Conservation (phyloP, 371 early-diverging fungal species). For the Gilbertella persicaria region DNA sequence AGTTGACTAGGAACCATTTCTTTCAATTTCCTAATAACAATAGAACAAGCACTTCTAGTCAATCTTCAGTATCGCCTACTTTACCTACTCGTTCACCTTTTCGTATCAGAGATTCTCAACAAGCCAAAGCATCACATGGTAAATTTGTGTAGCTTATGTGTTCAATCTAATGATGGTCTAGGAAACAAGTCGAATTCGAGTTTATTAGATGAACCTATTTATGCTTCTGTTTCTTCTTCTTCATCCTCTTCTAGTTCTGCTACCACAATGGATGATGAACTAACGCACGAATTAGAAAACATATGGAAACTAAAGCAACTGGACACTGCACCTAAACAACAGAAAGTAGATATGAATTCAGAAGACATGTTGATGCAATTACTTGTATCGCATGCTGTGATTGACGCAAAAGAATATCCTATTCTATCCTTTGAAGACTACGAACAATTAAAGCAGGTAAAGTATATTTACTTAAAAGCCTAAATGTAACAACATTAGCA, state of each 20-base stretch:
- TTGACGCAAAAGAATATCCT: slow-evolving; percentile 62
- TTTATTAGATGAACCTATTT: slow-evolving; percentile 8
- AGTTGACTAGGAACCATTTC: slow-evolving; percentile 26
- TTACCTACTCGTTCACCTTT: slow-evolving; percentile 46
- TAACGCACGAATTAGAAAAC: slow-evolving; percentile 30
- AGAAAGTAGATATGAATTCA: slow-evolving; percentile 32
- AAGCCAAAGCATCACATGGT: slow-evolving; percentile 20
- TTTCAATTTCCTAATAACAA: slow-evolving; percentile 13
- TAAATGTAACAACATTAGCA: slow-evolving; percentile 10
- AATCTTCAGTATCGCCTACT: slow-evolving; percentile 28
- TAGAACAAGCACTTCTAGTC: background rate
- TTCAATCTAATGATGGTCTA: background rate
- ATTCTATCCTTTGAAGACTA: slow-evolving; percentile 57
- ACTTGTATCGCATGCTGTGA: slow-evolving; percentile 60
- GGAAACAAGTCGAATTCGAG: slow-evolving; percentile 6
- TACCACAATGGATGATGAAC: slow-evolving; percentile 23
- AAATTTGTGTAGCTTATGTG: slow-evolving; percentile 9
- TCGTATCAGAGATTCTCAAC: slow-evolving; percentile 43
- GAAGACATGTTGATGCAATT: slow-evolving; percentile 60
- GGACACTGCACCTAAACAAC: background rate
- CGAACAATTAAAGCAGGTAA: slow-evolving; percentile 55
- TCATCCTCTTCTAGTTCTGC: slow-evolving; percentile 19
- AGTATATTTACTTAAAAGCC: too few relatives aligned
- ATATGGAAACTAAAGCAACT: slow-evolving; percentile 36
- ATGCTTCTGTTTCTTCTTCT: slow-evolving; percentile 16